phyloP scores from a whole-genome alignment of 768 basidiomycete genomes.

The Russula griseocarnosa region DNA sequence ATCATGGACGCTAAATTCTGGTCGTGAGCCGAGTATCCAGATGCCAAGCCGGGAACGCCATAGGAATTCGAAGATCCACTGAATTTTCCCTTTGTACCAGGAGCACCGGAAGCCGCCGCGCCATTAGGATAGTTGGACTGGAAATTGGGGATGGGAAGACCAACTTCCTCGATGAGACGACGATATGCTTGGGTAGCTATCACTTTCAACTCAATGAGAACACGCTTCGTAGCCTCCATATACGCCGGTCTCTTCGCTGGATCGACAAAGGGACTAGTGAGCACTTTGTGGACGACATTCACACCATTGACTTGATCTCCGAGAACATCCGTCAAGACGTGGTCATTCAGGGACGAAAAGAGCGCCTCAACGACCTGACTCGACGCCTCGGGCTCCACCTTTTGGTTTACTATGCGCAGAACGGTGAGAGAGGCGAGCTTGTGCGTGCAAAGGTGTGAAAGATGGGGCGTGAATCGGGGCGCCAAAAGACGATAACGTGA shows the following conservation, averaged over 20 bases:
- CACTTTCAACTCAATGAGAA: constrained; percentile 86
- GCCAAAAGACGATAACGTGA: constrained; percentile 94
- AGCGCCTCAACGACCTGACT: constrained; percentile 82
- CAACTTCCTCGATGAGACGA: constrained; percentile 90
- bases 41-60: constrained; percentile 70
- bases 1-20: constrained; percentile 89
- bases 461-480: constrained; percentile 92
- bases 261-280: constrained; percentile 83
- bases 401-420: constrained; percentile 94
- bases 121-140: constrained; percentile 70
- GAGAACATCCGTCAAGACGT: constrained; percentile 89
- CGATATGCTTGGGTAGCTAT: constrained; percentile 94
- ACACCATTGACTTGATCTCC: constrained; percentile 96
- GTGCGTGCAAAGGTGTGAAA: constrained; percentile 96
- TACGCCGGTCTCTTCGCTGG: constrained; percentile 61
- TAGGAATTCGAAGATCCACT: constrained; percentile 49
- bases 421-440: constrained; percentile 95
- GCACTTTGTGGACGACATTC: constrained; percentile 86
- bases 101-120: constrained; percentile 46
- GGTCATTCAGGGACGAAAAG: constrained; percentile 85
- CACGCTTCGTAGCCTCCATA: constrained; percentile 84
- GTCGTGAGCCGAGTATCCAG: constrained; percentile 77
- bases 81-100: constrained; percentile 57
- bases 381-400: constrained; percentile 86
- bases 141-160: constrained; percentile 83